These are phyloP conservation scores for Leishmania arabica DNA, from an alignment of 208 protist species.

Conservation along the genomic window DNA sequence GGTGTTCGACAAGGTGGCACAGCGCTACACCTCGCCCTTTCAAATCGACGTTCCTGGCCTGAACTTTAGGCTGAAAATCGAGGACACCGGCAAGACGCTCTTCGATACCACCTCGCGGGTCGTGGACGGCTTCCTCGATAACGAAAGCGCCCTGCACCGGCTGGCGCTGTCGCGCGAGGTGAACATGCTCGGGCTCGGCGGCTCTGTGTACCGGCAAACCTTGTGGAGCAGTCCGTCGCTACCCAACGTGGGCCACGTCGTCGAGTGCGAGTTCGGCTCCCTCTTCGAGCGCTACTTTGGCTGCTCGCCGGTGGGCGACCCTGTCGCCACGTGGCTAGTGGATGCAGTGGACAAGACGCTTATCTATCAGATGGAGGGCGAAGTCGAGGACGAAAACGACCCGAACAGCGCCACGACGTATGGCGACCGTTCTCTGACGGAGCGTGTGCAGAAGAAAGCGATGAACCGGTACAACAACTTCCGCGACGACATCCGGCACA, in stretches of 20 bases:
- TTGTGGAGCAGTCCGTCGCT: slow-evolving; percentile 77
- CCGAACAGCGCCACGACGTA: slow-evolving; percentile 88
- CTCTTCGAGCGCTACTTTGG: slow-evolving; percentile 76
- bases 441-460: slow-evolving; percentile 89
- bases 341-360: slow-evolving; percentile 73
- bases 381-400: slow-evolving; percentile 92
- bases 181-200: slow-evolving; percentile 84
- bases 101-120: slow-evolving; percentile 54
- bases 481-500: slow-evolving; percentile 77
- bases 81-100: slow-evolving; percentile 62
- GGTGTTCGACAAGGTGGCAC: slow-evolving; percentile 40
- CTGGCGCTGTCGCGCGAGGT: slow-evolving; percentile 77
- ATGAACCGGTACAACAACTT: slow-evolving; percentile 91
- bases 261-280: slow-evolving; percentile 49
- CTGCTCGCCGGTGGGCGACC: slow-evolving; percentile 55
- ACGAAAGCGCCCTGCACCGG: slow-evolving; percentile 80
- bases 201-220: slow-evolving; percentile 80
- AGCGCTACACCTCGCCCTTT: slow-evolving; percentile 56
- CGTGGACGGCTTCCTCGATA: slow-evolving; percentile 83
- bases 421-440: slow-evolving; percentile 75
- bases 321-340: slow-evolving; percentile 77
- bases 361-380: slow-evolving; percentile 83
- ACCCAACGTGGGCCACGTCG: slow-evolving; percentile 57
- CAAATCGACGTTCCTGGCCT: slow-evolving; percentile 61
- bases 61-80: slow-evolving; percentile 55